phyloP scores from a whole-genome alignment of 352 stramenopile species.

The Pythium rhizo-oryzae region DNA sequence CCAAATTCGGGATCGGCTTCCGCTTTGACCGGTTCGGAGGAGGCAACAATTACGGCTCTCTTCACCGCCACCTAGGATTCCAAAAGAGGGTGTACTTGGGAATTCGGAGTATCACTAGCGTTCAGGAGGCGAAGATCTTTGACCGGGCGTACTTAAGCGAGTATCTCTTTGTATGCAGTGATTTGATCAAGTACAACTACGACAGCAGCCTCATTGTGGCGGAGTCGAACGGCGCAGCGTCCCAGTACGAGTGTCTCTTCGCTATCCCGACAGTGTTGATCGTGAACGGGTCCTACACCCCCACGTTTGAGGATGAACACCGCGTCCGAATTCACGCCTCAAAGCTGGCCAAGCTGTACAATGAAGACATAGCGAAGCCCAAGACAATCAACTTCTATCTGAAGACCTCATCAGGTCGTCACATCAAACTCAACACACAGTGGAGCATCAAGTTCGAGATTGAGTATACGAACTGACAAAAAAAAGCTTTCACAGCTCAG shows the following conservation, averaged over 20 bases:
- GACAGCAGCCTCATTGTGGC: constrained; percentile 3
- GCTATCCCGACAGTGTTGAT: constrained; percentile 1
- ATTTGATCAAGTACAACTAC: constrained; percentile 14
- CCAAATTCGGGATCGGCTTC: constrained; percentile 4
- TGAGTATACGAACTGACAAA: constrained; percentile 6
- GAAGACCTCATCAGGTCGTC: neutral
- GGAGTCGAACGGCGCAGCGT: neutral
- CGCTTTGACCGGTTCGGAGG: constrained; percentile 5
- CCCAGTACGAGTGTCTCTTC: constrained; percentile 1
- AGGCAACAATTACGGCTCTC: constrained; percentile 2
- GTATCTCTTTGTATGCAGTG: constrained; percentile 8
- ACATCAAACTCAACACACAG: constrained; percentile 9
- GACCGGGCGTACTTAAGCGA: neutral
- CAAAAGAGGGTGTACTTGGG: neutral
- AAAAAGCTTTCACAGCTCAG: too few relatives aligned
- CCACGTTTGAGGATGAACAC: constrained; percentile 3
- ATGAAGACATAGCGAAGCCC: neutral
- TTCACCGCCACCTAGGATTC: constrained; percentile 4
- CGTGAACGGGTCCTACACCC: neutral
- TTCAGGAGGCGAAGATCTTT: constrained; percentile 2
- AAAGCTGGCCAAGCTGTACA: constrained; percentile 3
- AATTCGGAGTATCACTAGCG: neutral
- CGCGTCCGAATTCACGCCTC: constrained; percentile 4
- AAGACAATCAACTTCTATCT: constrained; percentile 8
- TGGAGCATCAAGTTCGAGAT: constrained; percentile 11